Evolutionary conservation across 371 early-diverging fungal genomes (phyloP).

Genomic region (Syncephalastrum contaminatum): DNA sequence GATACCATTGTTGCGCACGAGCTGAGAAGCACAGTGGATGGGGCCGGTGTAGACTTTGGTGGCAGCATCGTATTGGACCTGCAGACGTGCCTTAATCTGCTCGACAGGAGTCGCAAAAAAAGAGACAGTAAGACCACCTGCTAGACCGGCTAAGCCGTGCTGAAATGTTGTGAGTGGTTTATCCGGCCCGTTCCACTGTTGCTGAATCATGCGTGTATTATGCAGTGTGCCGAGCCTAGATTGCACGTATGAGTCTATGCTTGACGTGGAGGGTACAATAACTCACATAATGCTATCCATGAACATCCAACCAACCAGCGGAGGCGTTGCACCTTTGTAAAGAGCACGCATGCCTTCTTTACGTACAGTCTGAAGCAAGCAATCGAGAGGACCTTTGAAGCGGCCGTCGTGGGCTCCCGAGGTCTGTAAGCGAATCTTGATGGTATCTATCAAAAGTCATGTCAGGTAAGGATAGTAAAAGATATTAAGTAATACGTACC

Average conservation of each 20-base stretch:
- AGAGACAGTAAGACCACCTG: slow-evolving; percentile 85
- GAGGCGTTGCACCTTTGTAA: slow-evolving; percentile 93
- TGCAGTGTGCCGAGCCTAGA: slow-evolving; percentile 82
- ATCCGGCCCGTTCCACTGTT: slow-evolving; percentile 56
- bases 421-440: slow-evolving; percentile 79
- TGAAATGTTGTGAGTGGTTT: slow-evolving; percentile 63
- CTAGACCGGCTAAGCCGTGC: slow-evolving; percentile 75
- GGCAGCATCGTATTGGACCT: slow-evolving; percentile 85
- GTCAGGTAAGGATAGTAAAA: background rate
- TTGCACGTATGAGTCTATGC: background rate
- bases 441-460: slow-evolving; percentile 49
- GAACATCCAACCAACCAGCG: slow-evolving; percentile 90
- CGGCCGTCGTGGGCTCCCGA: slow-evolving; percentile 72
- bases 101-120: slow-evolving; percentile 94
- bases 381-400: slow-evolving; percentile 87
- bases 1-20: slow-evolving; percentile 76
- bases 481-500: slow-evolving; percentile 37
- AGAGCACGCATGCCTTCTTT: slow-evolving; percentile 81
- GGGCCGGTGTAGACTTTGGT: slow-evolving; percentile 80
- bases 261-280: no score
- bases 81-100: slow-evolving; percentile 78
- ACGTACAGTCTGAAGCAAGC: slow-evolving; percentile 67
- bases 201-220: slow-evolving; percentile 72
- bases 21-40: slow-evolving; percentile 77
- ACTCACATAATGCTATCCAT: slow-evolving; percentile 84